These are phyloP conservation scores for Rhizoclosmatium globosum DNA, from an alignment of 192 early-diverging fungal species.

Conservation along the genomic window DNA sequence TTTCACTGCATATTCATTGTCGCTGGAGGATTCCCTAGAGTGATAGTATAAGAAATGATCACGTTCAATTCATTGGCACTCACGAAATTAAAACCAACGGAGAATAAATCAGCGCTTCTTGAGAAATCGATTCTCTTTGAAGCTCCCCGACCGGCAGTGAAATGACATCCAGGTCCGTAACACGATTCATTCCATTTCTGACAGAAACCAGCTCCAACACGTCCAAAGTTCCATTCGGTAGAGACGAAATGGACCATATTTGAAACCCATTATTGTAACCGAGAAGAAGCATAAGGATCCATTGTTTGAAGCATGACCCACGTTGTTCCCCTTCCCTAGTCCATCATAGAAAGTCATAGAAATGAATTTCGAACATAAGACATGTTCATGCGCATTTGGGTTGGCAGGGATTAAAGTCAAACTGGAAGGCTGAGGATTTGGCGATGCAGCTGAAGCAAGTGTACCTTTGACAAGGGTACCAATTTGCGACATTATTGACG, in stretches of 20 bases:
- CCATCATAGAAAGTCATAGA: background rate
- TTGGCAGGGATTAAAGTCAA: background rate
- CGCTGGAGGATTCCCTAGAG: conserved; percentile 15
- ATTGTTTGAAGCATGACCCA: background rate
- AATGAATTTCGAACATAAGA: conserved; percentile 16
- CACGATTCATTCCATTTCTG: conserved; percentile 53
- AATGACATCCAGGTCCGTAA: conserved; percentile 60
- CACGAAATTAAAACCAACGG: conserved; percentile 22
- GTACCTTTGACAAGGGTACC: conserved; percentile 30
- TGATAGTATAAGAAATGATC: too few species aligned
- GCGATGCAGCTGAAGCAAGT: background rate
- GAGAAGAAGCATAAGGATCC: conserved; percentile 64
- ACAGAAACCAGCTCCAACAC: conserved; percentile 58
- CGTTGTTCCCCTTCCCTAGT: background rate
- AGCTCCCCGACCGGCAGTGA: background rate
- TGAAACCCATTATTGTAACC: conserved; percentile 81
- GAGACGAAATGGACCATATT: conserved; percentile 75
- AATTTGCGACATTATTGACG: conserved; percentile 16
- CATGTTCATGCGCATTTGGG: conserved; percentile 1
- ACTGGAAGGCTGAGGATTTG: background rate
- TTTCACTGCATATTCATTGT: conserved; percentile 35
- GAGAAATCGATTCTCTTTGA: background rate
- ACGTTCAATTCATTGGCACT: background rate
- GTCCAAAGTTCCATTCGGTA: conserved; percentile 71
- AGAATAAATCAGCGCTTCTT: background rate